Evolutionary conservation across 2,329 filamentous ascomycete species (phyloP), one percentile per base, ranked within the genome.

Genomic region (Zymoseptoria ardabiliae): DNA sequence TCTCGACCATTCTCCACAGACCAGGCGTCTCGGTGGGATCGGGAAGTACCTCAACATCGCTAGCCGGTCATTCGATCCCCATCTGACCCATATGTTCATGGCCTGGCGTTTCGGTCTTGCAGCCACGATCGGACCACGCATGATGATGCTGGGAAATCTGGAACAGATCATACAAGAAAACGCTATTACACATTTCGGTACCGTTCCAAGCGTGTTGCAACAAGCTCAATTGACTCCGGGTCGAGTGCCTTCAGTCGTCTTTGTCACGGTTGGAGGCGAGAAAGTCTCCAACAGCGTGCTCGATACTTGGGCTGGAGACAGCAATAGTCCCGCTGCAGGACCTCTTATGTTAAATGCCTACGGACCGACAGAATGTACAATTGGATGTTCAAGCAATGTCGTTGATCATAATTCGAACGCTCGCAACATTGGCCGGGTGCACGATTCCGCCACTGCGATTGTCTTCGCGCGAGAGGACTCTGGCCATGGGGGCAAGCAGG

Each of bases 231-330:
- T 63, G 17, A 56, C 54, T 28, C 61, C 58, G 4, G 58, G 57
- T 3, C 58, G 61, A 20, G 61, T 59, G 8, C 61, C 61, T 9
- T 58, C 61, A 22, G 54, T 63, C 19, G 58, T 63, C 7, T 59
- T 53, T 51, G 51, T 63, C 45, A 52, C 53, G 11, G 56, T 60
- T 2, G 64, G 64, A n/a, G 64, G 64, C 28, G 64, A 66, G 56
- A 63, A 62, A 56, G 63, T 65, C 56, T 65, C 64, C 9, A 50
- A 56, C 6, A 61, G 65, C 23, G 61, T 61, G 10, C 63, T 60
- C 48, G 63, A 66, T 57, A 58, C 57, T 11, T 64, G 64, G 64
- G 59, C 54, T 1, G 57, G 56, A 21, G 23, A 60, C 25, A 59
- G 59, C 3, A 54, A 58, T 9, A 56, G 62, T 11, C 52, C 55